These are phyloP conservation scores for Zymoseptoria ardabiliae DNA, from an alignment of 2,329 filamentous ascomycete species.

Conservation along the genomic window DNA sequence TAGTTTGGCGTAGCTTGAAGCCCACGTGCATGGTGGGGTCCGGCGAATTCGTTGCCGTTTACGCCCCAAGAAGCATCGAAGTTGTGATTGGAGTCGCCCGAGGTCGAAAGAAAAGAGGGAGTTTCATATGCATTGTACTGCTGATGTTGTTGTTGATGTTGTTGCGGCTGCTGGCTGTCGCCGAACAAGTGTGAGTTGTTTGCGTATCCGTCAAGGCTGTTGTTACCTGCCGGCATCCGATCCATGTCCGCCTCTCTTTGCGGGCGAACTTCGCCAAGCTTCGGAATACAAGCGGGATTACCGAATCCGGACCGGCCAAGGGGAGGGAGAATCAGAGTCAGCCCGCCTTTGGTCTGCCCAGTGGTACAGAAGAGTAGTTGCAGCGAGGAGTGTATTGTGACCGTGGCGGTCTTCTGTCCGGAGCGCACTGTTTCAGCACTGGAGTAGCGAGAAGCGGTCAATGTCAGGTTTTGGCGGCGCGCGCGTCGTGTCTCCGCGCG, in stretches of 20 bases:
- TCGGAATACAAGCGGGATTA: neutral
- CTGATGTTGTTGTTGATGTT: constrained; percentile 5
- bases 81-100: constrained; percentile 20
- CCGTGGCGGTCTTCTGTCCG: neutral
- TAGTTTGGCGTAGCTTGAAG: constrained; percentile 17
- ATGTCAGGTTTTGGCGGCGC: neutral
- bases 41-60: constrained; percentile 22
- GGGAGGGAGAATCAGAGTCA: neutral
- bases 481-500: neutral
- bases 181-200: constrained; percentile 23
- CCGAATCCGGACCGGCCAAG: neutral
- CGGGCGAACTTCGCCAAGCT: neutral
- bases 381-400: neutral
- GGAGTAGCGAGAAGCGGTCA: neutral
- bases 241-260: constrained; percentile 5
- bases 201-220: constrained; percentile 21
- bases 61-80: constrained; percentile 27
- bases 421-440: neutral
- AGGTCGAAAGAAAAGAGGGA: constrained; percentile 22
- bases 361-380: neutral
- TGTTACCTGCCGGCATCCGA: constrained; percentile 2
- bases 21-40: constrained; percentile 23
- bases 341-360: neutral
- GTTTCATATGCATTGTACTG: constrained; percentile 27
- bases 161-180: constrained; percentile 10